phyloP scores from a whole-genome alignment of 768 basidiomycete species.

The Chiua virens region DNA sequence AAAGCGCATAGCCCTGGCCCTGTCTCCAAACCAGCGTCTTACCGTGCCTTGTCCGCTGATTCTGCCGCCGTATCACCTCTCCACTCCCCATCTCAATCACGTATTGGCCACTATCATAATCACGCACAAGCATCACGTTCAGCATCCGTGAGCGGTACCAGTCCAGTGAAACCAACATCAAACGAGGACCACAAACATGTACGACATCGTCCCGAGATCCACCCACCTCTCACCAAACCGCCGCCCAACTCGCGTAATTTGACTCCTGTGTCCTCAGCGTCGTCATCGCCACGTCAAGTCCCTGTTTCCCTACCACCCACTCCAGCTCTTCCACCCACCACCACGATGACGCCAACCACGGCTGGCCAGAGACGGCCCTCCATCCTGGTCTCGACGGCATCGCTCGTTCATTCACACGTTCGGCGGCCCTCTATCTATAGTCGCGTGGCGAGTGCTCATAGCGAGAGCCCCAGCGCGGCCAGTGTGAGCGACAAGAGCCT shows the following conservation, averaged over 20 bases:
- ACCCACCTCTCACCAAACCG: constrained; percentile 23
- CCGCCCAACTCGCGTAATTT: constrained; percentile 44
- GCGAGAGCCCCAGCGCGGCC: constrained; percentile 35
- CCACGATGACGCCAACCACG: constrained; percentile 46
- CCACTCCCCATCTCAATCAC: constrained; percentile 27
- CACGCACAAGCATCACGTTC: constrained; percentile 15
- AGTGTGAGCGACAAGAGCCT: constrained; percentile 46
- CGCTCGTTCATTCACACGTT: constrained; percentile 26
- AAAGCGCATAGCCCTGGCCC: constrained; percentile 8
- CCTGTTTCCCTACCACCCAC: constrained; percentile 34
- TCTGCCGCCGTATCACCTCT: constrained; percentile 15
- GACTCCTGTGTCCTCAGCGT: constrained; percentile 58
- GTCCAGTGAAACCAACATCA: constrained; percentile 25
- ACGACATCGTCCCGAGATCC: constrained; percentile 18
- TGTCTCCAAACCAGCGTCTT: constrained; percentile 22
- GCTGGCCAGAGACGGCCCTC: constrained; percentile 42
- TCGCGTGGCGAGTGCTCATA: constrained; percentile 33
- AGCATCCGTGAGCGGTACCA: constrained; percentile 11
- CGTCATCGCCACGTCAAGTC: constrained; percentile 54
- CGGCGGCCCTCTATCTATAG: constrained; percentile 42
- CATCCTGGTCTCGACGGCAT: constrained; percentile 38
- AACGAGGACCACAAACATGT: constrained; percentile 24
- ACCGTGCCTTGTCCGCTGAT: constrained; percentile 28
- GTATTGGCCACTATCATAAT: constrained; percentile 7
- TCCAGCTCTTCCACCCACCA: constrained; percentile 29